These are phyloP conservation scores for Jacaranda mimosifolia DNA, from an alignment of 257 asterid genomes.

Conservation along the genomic window DNA sequence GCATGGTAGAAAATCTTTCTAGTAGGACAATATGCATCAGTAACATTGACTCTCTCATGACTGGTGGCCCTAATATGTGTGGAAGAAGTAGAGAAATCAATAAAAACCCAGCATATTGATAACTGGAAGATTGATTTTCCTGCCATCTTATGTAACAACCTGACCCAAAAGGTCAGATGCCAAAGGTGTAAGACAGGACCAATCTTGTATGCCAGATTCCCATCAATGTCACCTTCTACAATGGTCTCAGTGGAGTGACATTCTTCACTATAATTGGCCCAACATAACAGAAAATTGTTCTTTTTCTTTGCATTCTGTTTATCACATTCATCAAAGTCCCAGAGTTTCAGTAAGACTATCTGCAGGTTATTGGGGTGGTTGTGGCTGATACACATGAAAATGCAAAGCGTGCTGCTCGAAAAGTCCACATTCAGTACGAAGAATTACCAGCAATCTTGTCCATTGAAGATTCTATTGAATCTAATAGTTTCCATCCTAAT, in stretches of 20 bases:
- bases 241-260: too few species aligned
- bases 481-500: conserved; percentile 80
- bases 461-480: conserved; percentile 79
- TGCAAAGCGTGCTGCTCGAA: conserved; percentile 88
- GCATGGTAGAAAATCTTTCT: too few species aligned
- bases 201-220: too few species aligned
- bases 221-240: too few species aligned
- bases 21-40: too few species aligned
- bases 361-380: conserved; percentile 89
- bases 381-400: conserved; percentile 98
- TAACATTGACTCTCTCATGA: too few species aligned
- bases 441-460: conserved; percentile 86
- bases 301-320: conserved; percentile 15
- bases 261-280: too few species aligned
- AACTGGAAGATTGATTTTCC: not conserved
- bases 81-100: too few species aligned
- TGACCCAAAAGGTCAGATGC: too few species aligned
- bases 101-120: not conserved
- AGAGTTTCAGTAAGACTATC: conserved; percentile 21
- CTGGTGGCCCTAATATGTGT: too few species aligned
- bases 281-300: not conserved
- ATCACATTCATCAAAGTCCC: conserved; percentile 17
- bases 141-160: not conserved
- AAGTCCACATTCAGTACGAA: conserved; percentile 77
- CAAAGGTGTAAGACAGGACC: too few species aligned